A percentile compares a stretch with the other conserved stretches of the same genome.
Conservation (phyloP, 164 flowering plant species). For the Aristolochia californica region DNA sequence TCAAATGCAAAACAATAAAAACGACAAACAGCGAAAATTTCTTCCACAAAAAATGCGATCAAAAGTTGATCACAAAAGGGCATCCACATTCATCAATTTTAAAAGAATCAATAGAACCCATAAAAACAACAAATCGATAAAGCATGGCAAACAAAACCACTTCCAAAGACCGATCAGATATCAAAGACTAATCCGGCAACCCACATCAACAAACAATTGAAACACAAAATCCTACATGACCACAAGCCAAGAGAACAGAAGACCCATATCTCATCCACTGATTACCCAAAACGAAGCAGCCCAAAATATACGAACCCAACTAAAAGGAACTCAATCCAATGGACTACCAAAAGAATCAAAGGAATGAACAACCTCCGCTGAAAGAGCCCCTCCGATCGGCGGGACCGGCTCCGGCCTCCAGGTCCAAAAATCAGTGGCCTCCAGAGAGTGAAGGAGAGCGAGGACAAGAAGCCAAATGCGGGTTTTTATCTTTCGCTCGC, state of each 20-base stretch:
- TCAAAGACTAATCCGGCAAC: background rate
- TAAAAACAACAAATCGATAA: background rate
- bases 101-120: background rate
- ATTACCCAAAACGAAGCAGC: constrained; percentile 1
- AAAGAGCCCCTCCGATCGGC: no score
- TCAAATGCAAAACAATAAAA: no score
- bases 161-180: background rate
- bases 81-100: background rate
- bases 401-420: no score
- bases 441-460: background rate
- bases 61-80: background rate
- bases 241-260: background rate
- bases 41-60: background rate
- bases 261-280: no score
- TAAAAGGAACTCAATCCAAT: background rate
- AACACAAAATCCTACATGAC: constrained; percentile 1
- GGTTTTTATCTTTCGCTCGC: constrained; percentile 1
- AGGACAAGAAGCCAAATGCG: constrained; percentile 18
- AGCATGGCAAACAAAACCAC: background rate
- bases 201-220: background rate
- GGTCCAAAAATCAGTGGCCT: no score
- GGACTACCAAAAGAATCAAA: no score
- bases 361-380: no score
- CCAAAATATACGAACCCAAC: constrained; percentile 3
- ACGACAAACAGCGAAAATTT: background rate